A percentile compares a stretch with the other conserved stretches of the same genome.
phyloP scores from a whole-genome alignment of 2,329 filamentous ascomycete genomes.

The Colletotrichum orchidophilum region DNA sequence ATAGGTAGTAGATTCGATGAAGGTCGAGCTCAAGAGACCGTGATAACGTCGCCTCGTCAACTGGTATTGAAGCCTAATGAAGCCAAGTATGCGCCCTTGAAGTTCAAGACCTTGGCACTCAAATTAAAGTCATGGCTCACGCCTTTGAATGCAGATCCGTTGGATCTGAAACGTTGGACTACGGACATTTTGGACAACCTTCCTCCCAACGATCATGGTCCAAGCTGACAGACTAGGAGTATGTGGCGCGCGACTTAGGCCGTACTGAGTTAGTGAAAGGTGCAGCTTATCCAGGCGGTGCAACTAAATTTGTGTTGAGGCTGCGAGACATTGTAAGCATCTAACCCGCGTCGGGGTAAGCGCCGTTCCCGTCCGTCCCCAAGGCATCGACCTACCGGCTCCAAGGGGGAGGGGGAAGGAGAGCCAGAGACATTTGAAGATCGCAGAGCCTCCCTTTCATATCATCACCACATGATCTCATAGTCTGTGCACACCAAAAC shows the following conservation, averaged over 20 bases:
- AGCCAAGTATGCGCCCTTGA: neutral
- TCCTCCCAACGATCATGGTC: neutral
- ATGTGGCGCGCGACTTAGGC: neutral
- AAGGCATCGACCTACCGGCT: neutral
- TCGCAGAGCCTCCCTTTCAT: constrained; percentile 12
- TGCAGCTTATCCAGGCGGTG: neutral
- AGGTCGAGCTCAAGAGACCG: neutral
- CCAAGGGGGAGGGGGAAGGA: neutral
- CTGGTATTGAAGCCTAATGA: too few relatives aligned
- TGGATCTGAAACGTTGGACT: neutral
- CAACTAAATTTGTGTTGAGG: neutral
- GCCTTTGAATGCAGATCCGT: neutral
- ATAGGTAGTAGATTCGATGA: too few relatives aligned
- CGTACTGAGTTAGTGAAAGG: neutral
- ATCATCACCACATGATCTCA: neutral
- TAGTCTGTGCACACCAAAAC: constrained; percentile 8
- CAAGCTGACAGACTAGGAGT: neutral
- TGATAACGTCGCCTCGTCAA: neutral
- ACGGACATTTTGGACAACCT: neutral
- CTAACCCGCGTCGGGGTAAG: constrained; percentile 3
- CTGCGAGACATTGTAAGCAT: neutral
- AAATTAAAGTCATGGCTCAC: neutral
- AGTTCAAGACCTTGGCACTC: neutral
- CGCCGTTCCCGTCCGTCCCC: neutral
- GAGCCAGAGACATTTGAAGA: neutral